Conservation (phyloP, 176 grass and related monocot species). For the Carex cristatella region DNA sequence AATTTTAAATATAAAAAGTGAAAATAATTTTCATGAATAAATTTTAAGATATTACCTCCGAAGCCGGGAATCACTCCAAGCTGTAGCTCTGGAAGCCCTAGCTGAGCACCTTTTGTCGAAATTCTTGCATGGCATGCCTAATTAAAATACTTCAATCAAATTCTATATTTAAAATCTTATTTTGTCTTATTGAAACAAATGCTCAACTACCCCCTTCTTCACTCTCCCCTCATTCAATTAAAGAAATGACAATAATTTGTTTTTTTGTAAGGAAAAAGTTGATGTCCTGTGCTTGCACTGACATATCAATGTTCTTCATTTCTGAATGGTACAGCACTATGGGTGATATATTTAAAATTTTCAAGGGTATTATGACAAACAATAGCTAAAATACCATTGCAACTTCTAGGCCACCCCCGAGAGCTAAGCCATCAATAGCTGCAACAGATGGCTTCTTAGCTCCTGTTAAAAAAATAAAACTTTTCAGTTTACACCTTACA, state of each 20-base stretch:
- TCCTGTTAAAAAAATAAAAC: constrained; percentile 34
- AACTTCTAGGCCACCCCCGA: constrained; percentile 93
- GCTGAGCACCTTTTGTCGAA: constrained; percentile 65
- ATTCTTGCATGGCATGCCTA: constrained; percentile 96
- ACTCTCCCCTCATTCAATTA: background rate
- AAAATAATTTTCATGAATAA: background rate
- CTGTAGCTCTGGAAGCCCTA: constrained; percentile 84
- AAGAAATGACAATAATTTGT: background rate
- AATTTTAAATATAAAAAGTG: background rate
- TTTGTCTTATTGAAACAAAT: background rate
- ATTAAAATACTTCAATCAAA: constrained; percentile 14
- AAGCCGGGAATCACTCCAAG: constrained; percentile 85
- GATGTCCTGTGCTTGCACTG: background rate
- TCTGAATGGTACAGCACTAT: background rate
- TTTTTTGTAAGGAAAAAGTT: background rate
- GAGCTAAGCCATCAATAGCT: constrained; percentile 85
- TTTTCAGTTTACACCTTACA: constrained; percentile 8
- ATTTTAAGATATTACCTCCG: constrained; percentile 56
- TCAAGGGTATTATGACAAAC: background rate
- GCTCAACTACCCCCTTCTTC: background rate
- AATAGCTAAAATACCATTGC: constrained; percentile 55
- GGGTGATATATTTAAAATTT: background rate
- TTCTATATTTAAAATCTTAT: background rate
- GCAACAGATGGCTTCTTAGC: constrained; percentile 85
- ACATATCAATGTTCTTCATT: background rate